A percentile compares a stretch with the other conserved stretches of the same genome.
These are phyloP conservation scores for Diaporthe sp. DNA, from an alignment of 2,329 filamentous ascomycete species.

Conservation along the genomic window DNA sequence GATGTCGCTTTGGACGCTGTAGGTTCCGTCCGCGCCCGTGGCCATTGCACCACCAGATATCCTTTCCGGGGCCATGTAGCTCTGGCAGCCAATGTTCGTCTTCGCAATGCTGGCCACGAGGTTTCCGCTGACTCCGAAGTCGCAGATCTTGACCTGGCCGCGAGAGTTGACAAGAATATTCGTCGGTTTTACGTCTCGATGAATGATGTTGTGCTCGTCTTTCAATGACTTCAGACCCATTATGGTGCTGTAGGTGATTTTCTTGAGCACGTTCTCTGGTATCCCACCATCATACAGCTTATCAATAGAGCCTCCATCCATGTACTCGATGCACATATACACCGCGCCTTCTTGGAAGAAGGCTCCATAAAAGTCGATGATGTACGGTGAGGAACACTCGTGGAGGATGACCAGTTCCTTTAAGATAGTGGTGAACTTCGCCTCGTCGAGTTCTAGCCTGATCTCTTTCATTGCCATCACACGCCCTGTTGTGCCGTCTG, in stretches of 20 bases:
- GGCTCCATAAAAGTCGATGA: constrained; percentile 98
- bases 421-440: constrained; percentile 96
- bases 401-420: constrained; percentile 98
- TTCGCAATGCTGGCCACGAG: constrained; percentile 97
- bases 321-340: constrained; percentile 99
- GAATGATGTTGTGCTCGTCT: constrained; percentile 99
- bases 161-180: constrained; percentile 93
- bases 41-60: constrained; percentile 90
- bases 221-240: constrained; percentile 94
- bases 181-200: constrained; percentile 98
- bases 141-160: constrained; percentile 97
- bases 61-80: constrained; percentile 98
- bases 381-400: constrained; percentile 93
- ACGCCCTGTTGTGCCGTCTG: constrained; percentile 73
- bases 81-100: constrained; percentile 99
- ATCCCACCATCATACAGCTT: constrained; percentile 94
- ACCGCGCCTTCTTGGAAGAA: constrained; percentile 99
- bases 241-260: constrained; percentile 90
- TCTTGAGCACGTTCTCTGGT: constrained; percentile 87
- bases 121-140: constrained; percentile 97
- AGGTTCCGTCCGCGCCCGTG: constrained; percentile 83
- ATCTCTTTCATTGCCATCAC: constrained; percentile 99
- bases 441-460: constrained; percentile 92
- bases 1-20: constrained; percentile 97
- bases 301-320: constrained; percentile 98